Evolutionary conservation across 2,329 filamentous ascomycete genomes (phyloP).

Genomic region (Diplodia intermedia): DNA sequence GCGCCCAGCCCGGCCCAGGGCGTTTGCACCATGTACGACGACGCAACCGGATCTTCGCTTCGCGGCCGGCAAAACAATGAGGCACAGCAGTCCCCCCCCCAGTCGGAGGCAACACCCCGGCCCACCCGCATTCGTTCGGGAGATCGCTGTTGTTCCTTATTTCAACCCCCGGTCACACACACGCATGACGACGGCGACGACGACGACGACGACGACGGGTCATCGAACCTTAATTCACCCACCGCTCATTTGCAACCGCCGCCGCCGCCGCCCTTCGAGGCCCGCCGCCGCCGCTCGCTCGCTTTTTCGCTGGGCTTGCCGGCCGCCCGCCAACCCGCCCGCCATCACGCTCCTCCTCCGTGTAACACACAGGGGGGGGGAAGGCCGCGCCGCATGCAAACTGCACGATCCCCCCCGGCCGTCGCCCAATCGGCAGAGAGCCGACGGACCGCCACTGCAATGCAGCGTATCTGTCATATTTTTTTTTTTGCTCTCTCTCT

Average conservation of each 20-base stretch:
- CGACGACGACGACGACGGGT: neutral
- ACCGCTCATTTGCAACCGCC: neutral
- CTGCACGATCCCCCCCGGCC: constrained; percentile 12
- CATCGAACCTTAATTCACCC: neutral
- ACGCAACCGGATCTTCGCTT: constrained; percentile 14
- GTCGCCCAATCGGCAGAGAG: constrained; percentile 17
- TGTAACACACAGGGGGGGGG: neutral
- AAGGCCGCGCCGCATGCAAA: constrained; percentile 12
- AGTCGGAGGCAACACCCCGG: neutral
- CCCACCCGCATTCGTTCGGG: neutral
- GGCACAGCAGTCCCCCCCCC: constrained; percentile 17
- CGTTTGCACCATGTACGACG: constrained; percentile 22
- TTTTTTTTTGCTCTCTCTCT: neutral
- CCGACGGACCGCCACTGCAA: constrained; percentile 10
- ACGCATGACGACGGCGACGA: neutral
- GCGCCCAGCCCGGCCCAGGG: constrained; percentile 17
- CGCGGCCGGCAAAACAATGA: constrained; percentile 5
- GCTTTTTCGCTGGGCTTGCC: neutral
- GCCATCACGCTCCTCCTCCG: constrained; percentile 1
- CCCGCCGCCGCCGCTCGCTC: no score
- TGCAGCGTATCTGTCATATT: constrained; percentile 19
- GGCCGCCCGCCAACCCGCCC: no score
- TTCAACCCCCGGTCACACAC: constrained; percentile 32
- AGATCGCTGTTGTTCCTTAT: constrained; percentile 30
- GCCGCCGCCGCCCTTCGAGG: neutral